Evolutionary conservation across 495 filamentous ascomycete species (phyloP).

Genomic region (Hypoxylon intermedium): DNA sequence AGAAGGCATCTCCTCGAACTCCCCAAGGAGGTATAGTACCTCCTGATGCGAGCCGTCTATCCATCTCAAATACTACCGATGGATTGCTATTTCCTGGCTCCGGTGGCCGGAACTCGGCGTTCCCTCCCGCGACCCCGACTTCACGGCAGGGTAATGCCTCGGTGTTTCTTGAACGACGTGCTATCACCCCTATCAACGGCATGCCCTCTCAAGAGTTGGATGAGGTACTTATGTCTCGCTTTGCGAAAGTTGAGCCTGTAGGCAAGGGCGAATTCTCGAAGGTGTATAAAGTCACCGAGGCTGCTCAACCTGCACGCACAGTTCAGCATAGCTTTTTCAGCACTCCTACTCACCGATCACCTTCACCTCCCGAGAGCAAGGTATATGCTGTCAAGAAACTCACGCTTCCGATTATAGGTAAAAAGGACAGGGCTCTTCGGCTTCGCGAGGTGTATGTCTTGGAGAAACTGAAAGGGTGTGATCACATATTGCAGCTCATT

Average conservation of each 20-base stretch:
- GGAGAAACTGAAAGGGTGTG: constrained; percentile 70
- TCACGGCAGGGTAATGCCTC: constrained; percentile 60
- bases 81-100: constrained; percentile 45
- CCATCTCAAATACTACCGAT: constrained; percentile 66
- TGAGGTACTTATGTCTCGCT: constrained; percentile 69
- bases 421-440: constrained; percentile 75
- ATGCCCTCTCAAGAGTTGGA: constrained; percentile 65
- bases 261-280: constrained; percentile 92
- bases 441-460: constrained; percentile 82
- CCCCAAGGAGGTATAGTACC: constrained; percentile 76
- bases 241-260: constrained; percentile 75
- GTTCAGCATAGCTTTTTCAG: constrained; percentile 35
- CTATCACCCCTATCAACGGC: constrained; percentile 54
- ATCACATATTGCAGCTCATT: constrained; percentile 81
- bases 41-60: constrained; percentile 81
- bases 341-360: constrained; percentile 49
- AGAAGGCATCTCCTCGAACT: constrained; percentile 74
- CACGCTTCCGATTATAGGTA: constrained; percentile 75
- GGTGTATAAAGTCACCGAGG: constrained; percentile 78
- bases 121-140: constrained; percentile 82
- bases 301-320: constrained; percentile 33
- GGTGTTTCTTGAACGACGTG: constrained; percentile 33
- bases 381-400: constrained; percentile 95
- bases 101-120: constrained; percentile 45
- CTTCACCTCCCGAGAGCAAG: constrained; percentile 48